Percentiles rank a stretch among this genome's conserved stretches.
phyloP scores from a whole-genome alignment of 106 monocot genomes.

The Dendrobium catenatum region DNA sequence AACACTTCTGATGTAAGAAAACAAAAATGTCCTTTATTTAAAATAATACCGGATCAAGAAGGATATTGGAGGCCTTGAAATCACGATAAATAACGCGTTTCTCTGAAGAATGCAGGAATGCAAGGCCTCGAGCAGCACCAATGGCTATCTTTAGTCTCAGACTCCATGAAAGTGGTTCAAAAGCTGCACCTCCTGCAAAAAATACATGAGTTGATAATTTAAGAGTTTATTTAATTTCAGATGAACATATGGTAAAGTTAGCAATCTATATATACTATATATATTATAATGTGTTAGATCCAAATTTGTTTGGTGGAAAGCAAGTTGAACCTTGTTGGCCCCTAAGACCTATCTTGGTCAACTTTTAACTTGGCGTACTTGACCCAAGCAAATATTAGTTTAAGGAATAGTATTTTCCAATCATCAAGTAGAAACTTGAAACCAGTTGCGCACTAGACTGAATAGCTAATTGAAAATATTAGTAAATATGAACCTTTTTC shows the following conservation, averaged over 20 bases:
- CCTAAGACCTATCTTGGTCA: neutral
- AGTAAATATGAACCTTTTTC: neutral
- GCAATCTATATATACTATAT: neutral
- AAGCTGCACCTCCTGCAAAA: constrained; percentile 12
- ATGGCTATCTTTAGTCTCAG: constrained; percentile 35
- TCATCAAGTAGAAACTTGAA: constrained; percentile 4
- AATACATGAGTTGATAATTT: neutral
- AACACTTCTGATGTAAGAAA: neutral
- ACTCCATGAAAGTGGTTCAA: constrained; percentile 28
- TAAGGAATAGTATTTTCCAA: neutral
- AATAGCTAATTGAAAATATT: neutral
- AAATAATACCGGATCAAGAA: constrained; percentile 35
- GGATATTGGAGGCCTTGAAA: constrained; percentile 51
- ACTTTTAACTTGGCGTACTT: neutral
- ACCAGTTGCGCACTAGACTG: neutral
- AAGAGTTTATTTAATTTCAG: neutral
- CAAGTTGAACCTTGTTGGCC: neutral
- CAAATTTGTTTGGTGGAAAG: neutral
- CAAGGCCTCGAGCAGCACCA: constrained; percentile 39
- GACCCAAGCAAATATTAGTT: too few relatives aligned
- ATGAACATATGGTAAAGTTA: neutral
- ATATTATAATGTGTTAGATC: too few relatives aligned
- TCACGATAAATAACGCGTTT: constrained; percentile 34
- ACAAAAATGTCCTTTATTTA: neutral
- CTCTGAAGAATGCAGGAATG: constrained; percentile 36